A percentile compares a stretch with the other conserved stretches of the same genome.
Conservation (phyloP, 257 asterid genomes). For the Lavandula angustifolia region DNA sequence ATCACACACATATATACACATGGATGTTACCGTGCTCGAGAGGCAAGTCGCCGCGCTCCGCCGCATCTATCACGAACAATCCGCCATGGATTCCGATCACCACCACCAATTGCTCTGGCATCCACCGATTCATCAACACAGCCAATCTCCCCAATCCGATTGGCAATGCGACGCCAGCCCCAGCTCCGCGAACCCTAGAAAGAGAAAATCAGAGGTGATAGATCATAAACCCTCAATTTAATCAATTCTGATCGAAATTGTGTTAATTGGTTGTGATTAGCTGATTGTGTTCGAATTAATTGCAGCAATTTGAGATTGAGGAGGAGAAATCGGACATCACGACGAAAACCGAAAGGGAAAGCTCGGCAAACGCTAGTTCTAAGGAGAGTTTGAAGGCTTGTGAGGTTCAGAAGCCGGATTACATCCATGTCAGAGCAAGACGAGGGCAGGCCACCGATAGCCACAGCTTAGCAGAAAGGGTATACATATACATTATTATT, state of each 20-base stretch:
- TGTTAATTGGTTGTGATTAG: too few species aligned
- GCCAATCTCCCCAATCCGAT: conserved; percentile 26
- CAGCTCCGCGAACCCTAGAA: conserved; percentile 31
- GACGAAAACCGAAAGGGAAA: conserved; percentile 46
- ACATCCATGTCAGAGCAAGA: conserved; percentile 73
- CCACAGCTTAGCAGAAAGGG: conserved; percentile 88
- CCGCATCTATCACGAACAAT: conserved; percentile 33
- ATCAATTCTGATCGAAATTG: background rate
- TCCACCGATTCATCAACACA: background rate
- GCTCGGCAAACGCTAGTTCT: conserved; percentile 43
- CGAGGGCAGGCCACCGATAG: conserved; percentile 92
- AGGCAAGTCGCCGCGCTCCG: conserved; percentile 48
- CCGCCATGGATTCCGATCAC: background rate
- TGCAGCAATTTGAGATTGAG: conserved; percentile 55
- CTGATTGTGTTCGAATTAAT: background rate
- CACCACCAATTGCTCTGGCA: background rate
- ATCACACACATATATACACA: too few species aligned
- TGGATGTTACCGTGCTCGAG: conserved; percentile 54
- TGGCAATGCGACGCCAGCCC: conserved; percentile 34
- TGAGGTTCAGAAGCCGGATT: conserved; percentile 57
- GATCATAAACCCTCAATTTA: background rate
- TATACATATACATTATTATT: conserved; percentile 21
- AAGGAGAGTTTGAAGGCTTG: conserved; percentile 38
- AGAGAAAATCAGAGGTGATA: conserved; percentile 66
- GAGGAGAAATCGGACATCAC: conserved; percentile 56